phyloP scores from a whole-genome alignment of 306 rosid species.

The Acacia melanoxylon region DNA sequence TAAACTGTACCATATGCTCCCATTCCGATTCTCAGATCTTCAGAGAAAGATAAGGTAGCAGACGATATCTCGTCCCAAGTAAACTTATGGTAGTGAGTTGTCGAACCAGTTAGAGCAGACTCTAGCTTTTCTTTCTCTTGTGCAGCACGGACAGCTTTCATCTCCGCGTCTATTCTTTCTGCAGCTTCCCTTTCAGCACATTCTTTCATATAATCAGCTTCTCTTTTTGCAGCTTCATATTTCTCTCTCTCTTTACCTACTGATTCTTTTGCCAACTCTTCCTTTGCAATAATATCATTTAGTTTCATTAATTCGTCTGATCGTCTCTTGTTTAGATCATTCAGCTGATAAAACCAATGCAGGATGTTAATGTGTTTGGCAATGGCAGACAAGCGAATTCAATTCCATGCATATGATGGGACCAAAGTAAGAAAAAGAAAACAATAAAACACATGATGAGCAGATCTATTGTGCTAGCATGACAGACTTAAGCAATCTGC shows the following conservation, averaged over 20 bases:
- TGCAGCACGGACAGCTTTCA: slow-evolving; percentile 58
- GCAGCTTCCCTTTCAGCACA: slow-evolving; percentile 71
- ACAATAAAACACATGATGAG: background rate
- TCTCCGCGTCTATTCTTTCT: slow-evolving; percentile 64
- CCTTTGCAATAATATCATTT: slow-evolving; percentile 58
- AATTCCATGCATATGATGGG: background rate
- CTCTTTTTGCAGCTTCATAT: slow-evolving; percentile 58
- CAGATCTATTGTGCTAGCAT: background rate
- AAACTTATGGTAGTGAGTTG: slow-evolving; percentile 58
- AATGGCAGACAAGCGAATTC: background rate
- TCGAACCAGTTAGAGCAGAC: slow-evolving; percentile 64
- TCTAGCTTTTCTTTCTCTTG: slow-evolving; percentile 78
- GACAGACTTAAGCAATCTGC: background rate
- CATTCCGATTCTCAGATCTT: slow-evolving; percentile 77
- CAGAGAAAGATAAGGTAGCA: slow-evolving; percentile 87
- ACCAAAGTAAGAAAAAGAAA: background rate
- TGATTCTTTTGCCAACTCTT: slow-evolving; percentile 51
- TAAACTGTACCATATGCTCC: slow-evolving; percentile 88
- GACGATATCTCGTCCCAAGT: slow-evolving; percentile 85
- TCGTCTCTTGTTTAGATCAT: slow-evolving; percentile 49
- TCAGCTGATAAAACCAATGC: slow-evolving; percentile 54
- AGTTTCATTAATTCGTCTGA: slow-evolving; percentile 60
- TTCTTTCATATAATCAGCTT: slow-evolving; percentile 60
- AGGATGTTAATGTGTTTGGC: slow-evolving; percentile 32
- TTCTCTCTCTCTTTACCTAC: slow-evolving; percentile 61